Conservation (phyloP, 2,329 filamentous ascomycete species). For the Corinectria fuckeliana region DNA sequence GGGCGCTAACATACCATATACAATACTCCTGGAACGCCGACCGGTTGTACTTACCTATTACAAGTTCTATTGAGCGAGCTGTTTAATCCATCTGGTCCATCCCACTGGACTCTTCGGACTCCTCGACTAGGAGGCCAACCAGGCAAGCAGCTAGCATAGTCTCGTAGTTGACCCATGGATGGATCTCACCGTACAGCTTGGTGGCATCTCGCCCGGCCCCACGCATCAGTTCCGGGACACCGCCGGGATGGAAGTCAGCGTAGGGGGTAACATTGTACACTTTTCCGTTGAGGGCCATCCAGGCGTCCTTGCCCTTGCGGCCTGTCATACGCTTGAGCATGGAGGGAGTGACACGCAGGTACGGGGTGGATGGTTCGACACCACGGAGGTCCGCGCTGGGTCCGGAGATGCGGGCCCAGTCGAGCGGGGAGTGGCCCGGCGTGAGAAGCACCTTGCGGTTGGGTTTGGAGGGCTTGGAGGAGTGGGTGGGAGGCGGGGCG, state of each 20-base stretch:
- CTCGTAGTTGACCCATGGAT: conserved; percentile 77
- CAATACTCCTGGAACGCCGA: conserved; percentile 6
- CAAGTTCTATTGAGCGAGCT: not conserved
- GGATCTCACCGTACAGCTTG: conserved; percentile 69
- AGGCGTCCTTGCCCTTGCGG: conserved; percentile 83
- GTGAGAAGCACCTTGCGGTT: conserved; percentile 77
- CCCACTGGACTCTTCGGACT: conserved; percentile 50
- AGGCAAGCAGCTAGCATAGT: conserved; percentile 70
- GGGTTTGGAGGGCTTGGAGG: conserved; percentile 59
- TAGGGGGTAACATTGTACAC: conserved; percentile 97
- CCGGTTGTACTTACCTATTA: not conserved
- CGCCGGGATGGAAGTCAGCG: conserved; percentile 88
- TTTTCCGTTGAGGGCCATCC: conserved; percentile 87
- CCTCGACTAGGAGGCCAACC: conserved; percentile 68
- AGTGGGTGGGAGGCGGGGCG: conserved; percentile 62
- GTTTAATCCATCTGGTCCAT: conserved; percentile 69
- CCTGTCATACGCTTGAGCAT: conserved; percentile 82
- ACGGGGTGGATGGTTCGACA: conserved; percentile 56
- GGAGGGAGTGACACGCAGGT: conserved; percentile 80
- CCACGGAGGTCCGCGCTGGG: conserved; percentile 73
- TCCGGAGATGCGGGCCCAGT: conserved; percentile 85
- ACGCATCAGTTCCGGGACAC: conserved; percentile 73
- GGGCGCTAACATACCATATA: not conserved
- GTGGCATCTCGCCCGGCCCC: conserved; percentile 68
- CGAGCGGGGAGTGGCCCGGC: conserved; percentile 93